Base-by-base conservation (phyloP, 2,329 filamentous ascomycete species). In the Salinomyces thailandicus region DNA sequence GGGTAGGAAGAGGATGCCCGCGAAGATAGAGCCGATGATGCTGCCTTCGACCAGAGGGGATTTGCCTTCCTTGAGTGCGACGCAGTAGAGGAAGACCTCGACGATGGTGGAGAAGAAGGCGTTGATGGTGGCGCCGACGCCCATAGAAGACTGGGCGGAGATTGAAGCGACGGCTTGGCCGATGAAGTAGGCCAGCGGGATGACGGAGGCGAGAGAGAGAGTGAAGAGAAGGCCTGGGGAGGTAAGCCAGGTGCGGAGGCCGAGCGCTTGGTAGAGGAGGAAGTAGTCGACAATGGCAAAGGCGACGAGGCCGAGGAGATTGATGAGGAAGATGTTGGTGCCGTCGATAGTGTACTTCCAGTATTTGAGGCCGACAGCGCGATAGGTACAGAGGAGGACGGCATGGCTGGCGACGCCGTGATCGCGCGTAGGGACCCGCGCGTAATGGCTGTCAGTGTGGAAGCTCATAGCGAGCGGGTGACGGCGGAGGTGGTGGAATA, bases 261-360 rank as follows among this genome's bases (percentile, higher is more conserved):
- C 73, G 22, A 96, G 62, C 3, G 76, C 62, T 12, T 77, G 67
- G 20, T 78, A 72, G 17, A 98, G 68, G 16, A 98, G 69, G 41
- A 78, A 78, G 71, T 89, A 96, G 66, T 98, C 91, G 47, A 93
- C 76, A 44, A 98, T 93, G 53, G 89, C 83, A 55, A 98, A 95
- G 16, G 84, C 66, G n/a, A 98, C 91, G 13, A 98, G 75, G 9
- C 77, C 81, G 65, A 96, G 85, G 39, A 98, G 73, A 59, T 98
- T 98, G 68, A 98, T 95, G 48, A 98, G 76, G 64, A 98, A 96
- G 56, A 98, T 93, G 63, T 98, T 98, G 43, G 91, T 98, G 37
- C 91, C 93, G 56, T 98, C 91, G 40, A 98, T 72, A 3, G 91
- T 98, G 63, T 98, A 98, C 64, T 98, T 98, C 89, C 93, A 98